These are phyloP conservation scores for Ramaria sp. DNA, from an alignment of 768 basidiomycete species.

Conservation along the genomic window DNA sequence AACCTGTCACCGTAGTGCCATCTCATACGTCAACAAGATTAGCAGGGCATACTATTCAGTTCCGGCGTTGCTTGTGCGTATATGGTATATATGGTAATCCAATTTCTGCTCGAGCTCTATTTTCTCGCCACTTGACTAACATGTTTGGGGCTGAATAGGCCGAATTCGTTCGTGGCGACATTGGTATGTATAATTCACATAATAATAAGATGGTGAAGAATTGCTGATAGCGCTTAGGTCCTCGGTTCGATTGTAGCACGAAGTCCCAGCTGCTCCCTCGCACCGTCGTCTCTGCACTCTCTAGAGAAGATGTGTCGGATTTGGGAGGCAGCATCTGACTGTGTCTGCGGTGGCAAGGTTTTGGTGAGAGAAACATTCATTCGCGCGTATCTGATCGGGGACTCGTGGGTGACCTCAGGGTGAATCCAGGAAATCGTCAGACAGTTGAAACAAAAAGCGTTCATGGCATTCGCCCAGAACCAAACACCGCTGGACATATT, in stretches of 20 bases:
- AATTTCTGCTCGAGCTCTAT: not conserved
- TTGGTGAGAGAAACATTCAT: not conserved
- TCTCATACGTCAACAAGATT: conserved; percentile 40
- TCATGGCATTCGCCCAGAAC: conserved; percentile 4
- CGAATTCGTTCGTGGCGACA: conserved; percentile 1
- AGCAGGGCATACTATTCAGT: conserved; percentile 38
- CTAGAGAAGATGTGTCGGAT: conserved; percentile 50
- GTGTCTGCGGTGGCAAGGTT: not conserved
- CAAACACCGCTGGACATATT: not conserved
- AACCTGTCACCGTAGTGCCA: conserved; percentile 57
- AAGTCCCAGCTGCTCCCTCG: conserved; percentile 60
- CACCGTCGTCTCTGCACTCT: conserved; percentile 57
- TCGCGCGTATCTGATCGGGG: not conserved
- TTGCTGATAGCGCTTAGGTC: conserved; percentile 35
- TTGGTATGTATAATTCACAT: not conserved
- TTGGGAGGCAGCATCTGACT: conserved; percentile 46
- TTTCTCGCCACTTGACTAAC: not conserved
- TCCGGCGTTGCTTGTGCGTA: conserved; percentile 47
- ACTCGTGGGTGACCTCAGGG: not conserved
- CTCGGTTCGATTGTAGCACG: conserved; percentile 68
- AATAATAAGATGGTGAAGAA: not conserved
- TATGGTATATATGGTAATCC: conserved; percentile 52
- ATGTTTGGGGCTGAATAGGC: not conserved
- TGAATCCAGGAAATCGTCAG: not conserved
- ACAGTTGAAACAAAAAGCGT: conserved; percentile 2